A percentile compares a stretch with the other conserved stretches of the same genome.
phyloP scores from a whole-genome alignment of 768 basidiomycete genomes.

The Hemileccinum rubropunctum region DNA sequence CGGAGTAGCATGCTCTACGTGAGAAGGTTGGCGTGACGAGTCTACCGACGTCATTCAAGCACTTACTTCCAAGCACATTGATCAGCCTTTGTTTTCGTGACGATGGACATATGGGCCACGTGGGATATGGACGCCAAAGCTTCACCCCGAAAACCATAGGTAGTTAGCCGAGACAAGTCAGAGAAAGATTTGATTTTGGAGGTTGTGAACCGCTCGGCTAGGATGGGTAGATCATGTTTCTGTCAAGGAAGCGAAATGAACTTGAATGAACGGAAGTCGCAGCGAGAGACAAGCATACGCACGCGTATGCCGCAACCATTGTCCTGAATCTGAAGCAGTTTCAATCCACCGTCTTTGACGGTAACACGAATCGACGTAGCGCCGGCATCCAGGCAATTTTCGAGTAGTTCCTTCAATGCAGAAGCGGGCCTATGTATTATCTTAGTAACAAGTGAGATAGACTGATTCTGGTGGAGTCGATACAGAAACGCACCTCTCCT shows the following conservation, averaged over 20 bases:
- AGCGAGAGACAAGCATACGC: slow-evolving; percentile 26
- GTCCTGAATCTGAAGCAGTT: slow-evolving; percentile 92
- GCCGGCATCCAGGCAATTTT: slow-evolving; percentile 94
- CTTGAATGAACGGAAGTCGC: neutral
- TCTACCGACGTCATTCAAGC: neutral
- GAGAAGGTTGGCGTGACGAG: slow-evolving; percentile 6
- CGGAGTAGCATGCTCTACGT: slow-evolving; percentile 73
- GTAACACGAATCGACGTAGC: slow-evolving; percentile 83
- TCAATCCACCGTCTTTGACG: slow-evolving; percentile 94
- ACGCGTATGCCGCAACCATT: slow-evolving; percentile 95
- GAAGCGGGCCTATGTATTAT: slow-evolving; percentile 90
- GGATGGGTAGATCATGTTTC: slow-evolving; percentile 85
- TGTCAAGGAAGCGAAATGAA: slow-evolving; percentile 27
- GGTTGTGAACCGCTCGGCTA: slow-evolving; percentile 94
- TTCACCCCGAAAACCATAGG: slow-evolving; percentile 97
- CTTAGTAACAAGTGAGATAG: slow-evolving; percentile 37
- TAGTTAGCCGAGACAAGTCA: slow-evolving; percentile 78
- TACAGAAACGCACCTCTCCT: slow-evolving; percentile 49
- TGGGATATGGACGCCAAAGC: slow-evolving; percentile 95
- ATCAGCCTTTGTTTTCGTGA: slow-evolving; percentile 86
- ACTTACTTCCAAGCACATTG: slow-evolving; percentile 92
- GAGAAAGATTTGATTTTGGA: slow-evolving; percentile 87
- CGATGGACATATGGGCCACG: slow-evolving; percentile 82
- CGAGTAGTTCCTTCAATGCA: slow-evolving; percentile 92
- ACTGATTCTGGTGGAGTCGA: neutral